Conservation (phyloP, 2,329 filamentous ascomycete species). For the Curvularia sp. region DNA sequence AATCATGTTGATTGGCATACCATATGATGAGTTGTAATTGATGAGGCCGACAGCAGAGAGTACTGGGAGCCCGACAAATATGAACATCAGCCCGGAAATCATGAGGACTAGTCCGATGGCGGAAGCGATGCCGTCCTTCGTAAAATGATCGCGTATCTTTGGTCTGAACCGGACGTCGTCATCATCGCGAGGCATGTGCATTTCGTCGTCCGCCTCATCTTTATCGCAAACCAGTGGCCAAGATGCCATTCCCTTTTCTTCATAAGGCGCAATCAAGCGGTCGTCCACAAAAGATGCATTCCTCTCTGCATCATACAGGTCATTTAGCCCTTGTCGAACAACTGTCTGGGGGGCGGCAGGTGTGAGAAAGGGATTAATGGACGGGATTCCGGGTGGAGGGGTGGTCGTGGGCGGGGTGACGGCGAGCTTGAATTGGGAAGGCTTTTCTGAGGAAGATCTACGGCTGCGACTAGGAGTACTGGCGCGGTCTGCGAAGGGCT, state of each 20-base stretch:
- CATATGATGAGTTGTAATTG: conserved; percentile 50
- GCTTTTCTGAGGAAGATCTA: conserved; percentile 32
- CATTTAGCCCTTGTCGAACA: conserved; percentile 29
- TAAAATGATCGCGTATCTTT: conserved; percentile 56
- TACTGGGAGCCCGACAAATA: conserved; percentile 62
- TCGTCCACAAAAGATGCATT: conserved; percentile 57
- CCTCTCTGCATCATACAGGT: conserved; percentile 36
- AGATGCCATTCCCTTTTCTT: conserved; percentile 51
- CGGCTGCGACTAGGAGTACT: conserved; percentile 34
- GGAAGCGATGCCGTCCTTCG: conserved; percentile 53
- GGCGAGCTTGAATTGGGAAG: conserved; percentile 8
- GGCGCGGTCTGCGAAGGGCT: conserved; percentile 38
- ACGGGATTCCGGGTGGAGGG: conserved; percentile 20
- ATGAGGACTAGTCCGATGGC: conserved; percentile 56
- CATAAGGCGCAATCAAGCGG: conserved; percentile 54
- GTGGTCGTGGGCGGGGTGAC: conserved; percentile 24
- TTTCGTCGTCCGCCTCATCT: conserved; percentile 61
- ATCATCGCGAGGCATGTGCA: conserved; percentile 62
- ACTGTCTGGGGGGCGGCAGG: conserved; percentile 41
- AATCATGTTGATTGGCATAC: conserved; percentile 53
- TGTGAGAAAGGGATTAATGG: conserved; percentile 39
- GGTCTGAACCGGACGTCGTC: conserved; percentile 57
- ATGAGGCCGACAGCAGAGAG: conserved; percentile 56
- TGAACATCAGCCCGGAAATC: conserved; percentile 56
- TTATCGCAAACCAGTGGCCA: conserved; percentile 60